Base-by-base conservation (phyloP, 179 eudicot genomes). In the Vitellaria paradoxa region DNA sequence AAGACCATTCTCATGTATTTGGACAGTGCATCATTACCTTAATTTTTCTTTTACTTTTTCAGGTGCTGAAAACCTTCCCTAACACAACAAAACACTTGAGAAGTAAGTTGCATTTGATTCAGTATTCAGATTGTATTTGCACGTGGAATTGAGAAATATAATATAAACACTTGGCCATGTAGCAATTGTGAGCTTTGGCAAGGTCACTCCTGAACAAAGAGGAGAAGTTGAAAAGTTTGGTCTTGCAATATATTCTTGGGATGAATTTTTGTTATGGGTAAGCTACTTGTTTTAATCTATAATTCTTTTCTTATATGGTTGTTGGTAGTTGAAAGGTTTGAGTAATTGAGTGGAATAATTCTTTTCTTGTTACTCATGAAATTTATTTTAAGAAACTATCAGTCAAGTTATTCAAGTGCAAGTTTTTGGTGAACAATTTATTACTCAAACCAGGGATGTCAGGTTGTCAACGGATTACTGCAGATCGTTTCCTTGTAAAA, bases 171-270 rank as follows among this genome's bases (percentile, higher is more conserved):
- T 23, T 71, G 59, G 8, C 47, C 71, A 6, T 86, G 74, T 83
- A 94, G 98, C 93, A 73, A 81, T 94, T 82, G 97, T 94, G 81
- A 94, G 98, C 82, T 94, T 94, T 79, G 98, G 96, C 71, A 84
- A 94, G 77, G 91, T 88, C 49, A 86, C 88, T 61, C 78, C 88
- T 61, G 85, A 87, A 76, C 97, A 90, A 78, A 87, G 74, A 81
- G 90, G 86, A 81, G 89, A 88, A 79, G 86, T 84, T 68, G 87
- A 86, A 68, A 89, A 94, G 63, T 83, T 80, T 81, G 96, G 96
- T 57, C 46, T 91, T 81, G 52, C 82, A 62, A 82, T 88, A 52
- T 87, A 94, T 85, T 76, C 89, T 46, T 94, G 98, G 98, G 89
- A 94, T 77, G 97, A 92, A 71, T 94, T 94, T 86, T 75, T 92